Evolutionary conservation across 371 early-diverging fungal genomes (phyloP).

Genomic region (Pancytospora epiphaga): DNA sequence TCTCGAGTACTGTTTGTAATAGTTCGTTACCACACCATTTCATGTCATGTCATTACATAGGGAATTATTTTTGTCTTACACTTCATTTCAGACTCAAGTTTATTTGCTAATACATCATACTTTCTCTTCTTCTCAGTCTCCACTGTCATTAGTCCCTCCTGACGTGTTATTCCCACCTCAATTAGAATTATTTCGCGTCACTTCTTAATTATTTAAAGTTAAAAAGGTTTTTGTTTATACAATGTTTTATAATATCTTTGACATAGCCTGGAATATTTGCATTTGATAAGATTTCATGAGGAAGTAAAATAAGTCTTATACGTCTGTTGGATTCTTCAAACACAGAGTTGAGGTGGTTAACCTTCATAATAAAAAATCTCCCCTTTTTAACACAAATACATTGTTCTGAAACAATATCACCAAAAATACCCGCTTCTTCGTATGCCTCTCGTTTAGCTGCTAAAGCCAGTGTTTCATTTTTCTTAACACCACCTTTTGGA

Average conservation of each 20-base stretch:
- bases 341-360: neutral
- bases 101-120: too few relatives aligned
- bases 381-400: neutral
- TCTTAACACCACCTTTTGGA: conserved; percentile 56
- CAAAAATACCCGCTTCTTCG: conserved; percentile 54
- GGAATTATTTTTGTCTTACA: too few relatives aligned
- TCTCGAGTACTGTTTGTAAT: too few relatives aligned
- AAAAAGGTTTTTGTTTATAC: neutral
- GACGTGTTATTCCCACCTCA: too few relatives aligned
- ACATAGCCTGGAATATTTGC: neutral
- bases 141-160: too few relatives aligned
- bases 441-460: conserved; percentile 55
- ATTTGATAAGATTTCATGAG: neutral
- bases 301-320: neutral
- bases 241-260: conserved; percentile 1
- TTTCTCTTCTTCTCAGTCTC: too few relatives aligned
- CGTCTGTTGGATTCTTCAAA: neutral
- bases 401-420: conserved; percentile 5
- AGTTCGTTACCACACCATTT: too few relatives aligned
- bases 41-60: too few relatives aligned
- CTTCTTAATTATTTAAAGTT: too few relatives aligned
- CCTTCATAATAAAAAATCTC: neutral
- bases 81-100: too few relatives aligned
- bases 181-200: too few relatives aligned
- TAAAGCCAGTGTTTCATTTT: conserved; percentile 33